Conservation (phyloP, 2,329 filamentous ascomycete genomes). For the Exophiala lecanii-corni region DNA sequence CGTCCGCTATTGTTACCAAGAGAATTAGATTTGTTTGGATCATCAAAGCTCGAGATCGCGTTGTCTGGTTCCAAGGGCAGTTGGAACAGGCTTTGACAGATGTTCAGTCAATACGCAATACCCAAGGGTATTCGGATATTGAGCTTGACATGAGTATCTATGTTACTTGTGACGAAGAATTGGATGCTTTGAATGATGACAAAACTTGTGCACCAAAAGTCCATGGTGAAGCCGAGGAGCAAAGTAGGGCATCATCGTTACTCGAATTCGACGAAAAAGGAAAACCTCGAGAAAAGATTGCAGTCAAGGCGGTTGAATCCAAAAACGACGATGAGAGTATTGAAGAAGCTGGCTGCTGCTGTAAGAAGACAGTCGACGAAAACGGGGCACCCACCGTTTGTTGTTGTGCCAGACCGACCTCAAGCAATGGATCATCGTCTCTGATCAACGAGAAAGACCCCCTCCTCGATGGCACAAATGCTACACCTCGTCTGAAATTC, state of each 20-base stretch:
- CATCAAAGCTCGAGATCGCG: constrained; percentile 44
- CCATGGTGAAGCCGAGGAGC: constrained; percentile 11
- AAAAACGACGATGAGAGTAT: constrained; percentile 24
- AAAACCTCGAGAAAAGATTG: constrained; percentile 3
- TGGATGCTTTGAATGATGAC: constrained; percentile 30
- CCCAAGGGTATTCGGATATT: constrained; percentile 29
- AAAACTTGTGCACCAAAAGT: constrained; percentile 5
- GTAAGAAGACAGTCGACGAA: constrained; percentile 44
- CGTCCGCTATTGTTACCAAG: constrained; percentile 41
- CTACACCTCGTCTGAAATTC: constrained; percentile 30
- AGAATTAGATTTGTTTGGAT: constrained; percentile 43
- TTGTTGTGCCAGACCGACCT: constrained; percentile 9
- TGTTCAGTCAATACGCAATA: constrained; percentile 10
- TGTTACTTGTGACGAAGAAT: constrained; percentile 47
- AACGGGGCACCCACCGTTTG: constrained; percentile 27
- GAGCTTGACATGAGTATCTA: constrained; percentile 52
- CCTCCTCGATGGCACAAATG: constrained; percentile 20
- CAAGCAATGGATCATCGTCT: constrained; percentile 13
- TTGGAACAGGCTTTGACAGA: constrained; percentile 16
- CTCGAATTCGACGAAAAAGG: constrained; percentile 19
- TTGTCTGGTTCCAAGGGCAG: constrained; percentile 20
- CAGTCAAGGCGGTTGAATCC: constrained; percentile 9
- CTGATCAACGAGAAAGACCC: constrained; percentile 7
- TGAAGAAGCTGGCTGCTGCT: constrained; percentile 44
- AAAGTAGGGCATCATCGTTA: background rate